phyloP scores from a whole-genome alignment of 2,329 filamentous ascomycete genomes.

The Penicillium sp. region DNA sequence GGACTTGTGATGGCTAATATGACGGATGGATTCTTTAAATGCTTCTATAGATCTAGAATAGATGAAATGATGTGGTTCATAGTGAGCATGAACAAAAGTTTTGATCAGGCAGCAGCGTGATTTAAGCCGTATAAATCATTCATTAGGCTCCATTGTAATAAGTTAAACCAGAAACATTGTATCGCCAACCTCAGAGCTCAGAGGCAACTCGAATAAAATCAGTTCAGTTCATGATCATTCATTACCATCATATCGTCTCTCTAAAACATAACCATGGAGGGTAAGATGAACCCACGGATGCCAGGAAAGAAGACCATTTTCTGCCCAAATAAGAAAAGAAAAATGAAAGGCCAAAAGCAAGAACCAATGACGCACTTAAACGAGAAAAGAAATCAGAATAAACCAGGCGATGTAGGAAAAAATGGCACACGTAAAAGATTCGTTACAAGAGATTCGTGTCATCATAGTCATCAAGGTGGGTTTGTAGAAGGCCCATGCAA shows the following conservation, averaged over 20 bases:
- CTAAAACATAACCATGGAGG: constrained; percentile 20
- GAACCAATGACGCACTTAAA: constrained; percentile 2
- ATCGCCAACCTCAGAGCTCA: neutral
- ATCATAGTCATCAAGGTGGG: constrained; percentile 35
- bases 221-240: constrained; percentile 25
- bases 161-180: neutral
- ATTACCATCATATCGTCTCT: constrained; percentile 31
- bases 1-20: neutral
- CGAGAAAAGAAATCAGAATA: constrained; percentile 1
- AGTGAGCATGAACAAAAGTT: neutral
- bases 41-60: neutral
- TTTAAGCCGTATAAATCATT: neutral
- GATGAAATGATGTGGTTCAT: neutral
- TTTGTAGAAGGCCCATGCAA: constrained; percentile 5
- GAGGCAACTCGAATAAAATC: neutral
- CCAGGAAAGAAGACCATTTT: constrained; percentile 17
- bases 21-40: neutral
- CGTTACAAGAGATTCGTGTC: constrained; percentile 37
- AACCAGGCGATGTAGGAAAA: constrained; percentile 10
- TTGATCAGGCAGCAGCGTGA: neutral
- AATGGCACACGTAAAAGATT: constrained; percentile 27
- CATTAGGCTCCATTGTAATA: neutral
- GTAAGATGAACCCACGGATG: constrained; percentile 5
- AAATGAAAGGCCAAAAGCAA: constrained; percentile 6
- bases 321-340: constrained; percentile 5